Evolutionary conservation across 2,329 filamentous ascomycete species (phyloP).

Genomic region (Clarireedia hainanense): DNA sequence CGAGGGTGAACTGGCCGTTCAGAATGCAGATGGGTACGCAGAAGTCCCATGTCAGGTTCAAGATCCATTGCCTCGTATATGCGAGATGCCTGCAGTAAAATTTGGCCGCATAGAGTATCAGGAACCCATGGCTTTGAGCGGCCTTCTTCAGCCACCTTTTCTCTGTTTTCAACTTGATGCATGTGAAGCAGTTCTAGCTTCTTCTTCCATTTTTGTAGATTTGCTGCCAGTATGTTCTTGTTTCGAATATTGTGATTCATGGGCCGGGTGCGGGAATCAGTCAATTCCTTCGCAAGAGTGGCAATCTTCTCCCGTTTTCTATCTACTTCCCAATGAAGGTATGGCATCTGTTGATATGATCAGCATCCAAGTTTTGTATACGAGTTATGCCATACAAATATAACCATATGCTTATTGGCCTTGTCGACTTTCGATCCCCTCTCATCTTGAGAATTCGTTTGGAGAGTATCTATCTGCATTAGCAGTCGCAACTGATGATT

Average conservation of each 20-base stretch:
- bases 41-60: constrained; percentile 16
- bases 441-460: too few relatives aligned
- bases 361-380: background rate
- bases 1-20: constrained; percentile 35
- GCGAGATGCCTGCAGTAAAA: constrained; percentile 15
- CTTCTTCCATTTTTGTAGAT: too few relatives aligned
- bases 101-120: background rate
- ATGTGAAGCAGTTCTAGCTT: too few relatives aligned
- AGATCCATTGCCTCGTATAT: constrained; percentile 20
- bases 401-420: constrained; percentile 10
- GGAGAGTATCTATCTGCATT: too few relatives aligned
- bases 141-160: background rate
- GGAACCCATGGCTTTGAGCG: background rate
- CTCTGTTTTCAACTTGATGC: too few relatives aligned
- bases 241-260: background rate
- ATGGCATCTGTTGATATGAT: background rate
- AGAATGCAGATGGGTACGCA: constrained; percentile 12
- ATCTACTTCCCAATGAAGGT: constrained; percentile 26
- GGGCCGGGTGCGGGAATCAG: background rate
- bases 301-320: constrained; percentile 10
- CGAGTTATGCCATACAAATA: constrained; percentile 13
- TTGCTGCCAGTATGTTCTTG: too few relatives aligned
- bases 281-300: constrained; percentile 13
- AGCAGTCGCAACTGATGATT: too few relatives aligned
- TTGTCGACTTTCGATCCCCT: too few relatives aligned